phyloP scores from a whole-genome alignment of 129 eudicot genomes.

The Apium graveolens region DNA sequence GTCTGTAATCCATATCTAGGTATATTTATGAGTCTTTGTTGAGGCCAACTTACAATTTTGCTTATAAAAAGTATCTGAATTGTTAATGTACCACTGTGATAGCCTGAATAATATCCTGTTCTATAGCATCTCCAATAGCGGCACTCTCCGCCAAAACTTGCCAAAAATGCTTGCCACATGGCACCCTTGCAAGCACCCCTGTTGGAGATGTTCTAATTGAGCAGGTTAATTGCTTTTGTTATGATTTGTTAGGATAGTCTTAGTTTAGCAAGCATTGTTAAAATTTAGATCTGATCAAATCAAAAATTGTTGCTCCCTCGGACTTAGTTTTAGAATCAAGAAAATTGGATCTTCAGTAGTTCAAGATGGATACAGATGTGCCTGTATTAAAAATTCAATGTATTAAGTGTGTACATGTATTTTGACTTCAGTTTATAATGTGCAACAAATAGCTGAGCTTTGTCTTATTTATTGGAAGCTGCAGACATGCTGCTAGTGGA shows the following conservation, averaged over 20 bases:
- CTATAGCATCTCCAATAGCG: too few relatives aligned
- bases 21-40: neutral
- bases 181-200: too few relatives aligned
- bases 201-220: too few relatives aligned
- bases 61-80: constrained; percentile 1
- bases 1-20: neutral
- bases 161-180: too few relatives aligned
- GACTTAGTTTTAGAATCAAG: neutral
- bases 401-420: neutral
- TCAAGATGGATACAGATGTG: neutral
- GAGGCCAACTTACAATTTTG: constrained; percentile 5
- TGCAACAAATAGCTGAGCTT: neutral
- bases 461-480: too few relatives aligned
- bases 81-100: neutral
- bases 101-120: neutral
- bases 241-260: neutral
- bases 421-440: neutral
- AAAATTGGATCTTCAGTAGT: neutral
- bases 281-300: neutral
- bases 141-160: too few relatives aligned
- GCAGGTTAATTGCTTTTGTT: neutral
- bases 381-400: neutral
- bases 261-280: neutral
- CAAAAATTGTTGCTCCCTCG: neutral
- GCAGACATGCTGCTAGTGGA: too few relatives aligned